phyloP scores from a whole-genome alignment of 2,329 filamentous ascomycete genomes.

The Phoma sp. region DNA sequence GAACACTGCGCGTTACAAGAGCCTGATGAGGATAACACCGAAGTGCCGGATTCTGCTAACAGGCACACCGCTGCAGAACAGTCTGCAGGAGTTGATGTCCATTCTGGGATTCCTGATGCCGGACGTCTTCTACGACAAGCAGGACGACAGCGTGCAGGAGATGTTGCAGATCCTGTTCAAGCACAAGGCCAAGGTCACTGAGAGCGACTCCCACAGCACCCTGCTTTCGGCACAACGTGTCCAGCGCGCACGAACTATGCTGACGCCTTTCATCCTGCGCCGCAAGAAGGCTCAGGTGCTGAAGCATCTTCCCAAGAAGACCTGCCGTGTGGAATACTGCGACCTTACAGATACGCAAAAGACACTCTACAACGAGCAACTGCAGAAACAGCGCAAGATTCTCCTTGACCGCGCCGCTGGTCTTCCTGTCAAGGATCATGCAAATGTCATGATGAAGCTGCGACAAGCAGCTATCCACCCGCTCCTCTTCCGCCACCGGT shows the following conservation, averaged over 20 bases:
- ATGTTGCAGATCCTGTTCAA: constrained; percentile 88
- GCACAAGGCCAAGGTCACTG: constrained; percentile 84
- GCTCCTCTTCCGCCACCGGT: constrained; percentile 82
- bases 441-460: constrained; percentile 78
- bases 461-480: constrained; percentile 93
- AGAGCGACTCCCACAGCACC: constrained; percentile 73
- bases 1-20: constrained; percentile 79
- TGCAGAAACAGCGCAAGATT: constrained; percentile 67
- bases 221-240: constrained; percentile 88
- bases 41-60: constrained; percentile 86
- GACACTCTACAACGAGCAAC: constrained; percentile 73
- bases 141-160: constrained; percentile 67
- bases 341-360: constrained; percentile 76
- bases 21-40: constrained; percentile 77
- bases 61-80: constrained; percentile 93
- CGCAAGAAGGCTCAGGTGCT: constrained; percentile 93
- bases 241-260: constrained; percentile 83
- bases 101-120: constrained; percentile 95
- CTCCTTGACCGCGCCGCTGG: constrained; percentile 64
- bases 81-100: constrained; percentile 87
- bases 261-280: constrained; percentile 93
- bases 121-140: constrained; percentile 72
- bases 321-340: constrained; percentile 78
- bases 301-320: constrained; percentile 80
- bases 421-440: constrained; percentile 61